Base-by-base conservation (phyloP, 257 asterid genomes). In the Rehmannia glutinosa region DNA sequence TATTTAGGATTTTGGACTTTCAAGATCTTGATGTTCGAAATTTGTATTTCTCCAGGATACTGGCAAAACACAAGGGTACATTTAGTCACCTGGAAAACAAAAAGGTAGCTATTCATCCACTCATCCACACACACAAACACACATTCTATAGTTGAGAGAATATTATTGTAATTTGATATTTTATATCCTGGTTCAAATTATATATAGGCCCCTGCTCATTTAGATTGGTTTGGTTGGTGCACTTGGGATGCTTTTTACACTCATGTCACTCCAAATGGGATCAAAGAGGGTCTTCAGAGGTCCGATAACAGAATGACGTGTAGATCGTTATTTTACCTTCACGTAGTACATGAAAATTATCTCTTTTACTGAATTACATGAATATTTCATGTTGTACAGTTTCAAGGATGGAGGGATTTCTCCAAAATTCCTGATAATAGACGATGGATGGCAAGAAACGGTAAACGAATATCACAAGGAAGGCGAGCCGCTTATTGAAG, bases 371-470 rank as follows among this genome's bases (percentile, higher is more conserved):
- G 15, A 35, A 3, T 39, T 38, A 58, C 12, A 12, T 30, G 17
- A 35, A 17, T n/a, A 35, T 43, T 38, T 20, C 1, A 3, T 23
- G 28, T 27, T 24, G 25, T 43, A 39, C 71, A 82, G 86, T 51
- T 84, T 84, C 21, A 65, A 45, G 9, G 86, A 78, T 58, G 84
- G 88, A 6, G 88, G 84, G 19, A 70, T 76, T 58, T 57, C 85
- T 11, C 86, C 88, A 0, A 81, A 79, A 36, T 84, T 82, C 74
- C 20, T 86, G 64, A 82, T 84, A 72, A 78, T 87, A 57, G 94
- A 86, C 54, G 91, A 87, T 35, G 95, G 91, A 13, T 87, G 95
- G 95, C 95, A 87, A 73, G 81, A 81, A n/a, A 78, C 85, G 1
- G 52, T 9, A 5, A 85, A 85, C 28, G 86, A 82, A 50, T 78